Evolutionary conservation across 2,329 filamentous ascomycete genomes (phyloP), one percentile per base, ranked within the genome.

Genomic region (Graphilbum sp.): DNA sequence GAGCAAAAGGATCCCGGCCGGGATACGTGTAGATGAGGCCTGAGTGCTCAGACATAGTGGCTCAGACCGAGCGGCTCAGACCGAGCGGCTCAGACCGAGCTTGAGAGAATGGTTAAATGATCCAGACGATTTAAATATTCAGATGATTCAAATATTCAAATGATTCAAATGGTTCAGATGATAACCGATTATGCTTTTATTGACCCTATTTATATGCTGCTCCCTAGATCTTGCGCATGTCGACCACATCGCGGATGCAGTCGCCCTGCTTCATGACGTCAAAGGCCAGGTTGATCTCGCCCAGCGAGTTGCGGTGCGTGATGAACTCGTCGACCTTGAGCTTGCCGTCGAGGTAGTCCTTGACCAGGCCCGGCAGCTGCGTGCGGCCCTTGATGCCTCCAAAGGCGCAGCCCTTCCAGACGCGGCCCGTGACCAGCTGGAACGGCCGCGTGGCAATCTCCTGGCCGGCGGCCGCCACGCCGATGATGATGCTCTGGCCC

Each of bases 311-410:
- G 50, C 87, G 77, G 66, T 98, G 90, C 24, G 90, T 98, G 64
- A 98, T 96, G 67, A 96, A 96, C 66, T 98, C 90, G 57, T 96
- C 88, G 34, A 96, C 90, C 77, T 95, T 96, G 55, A 98, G 78
- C 55, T 80, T 73, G 50, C 87, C 87, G 38, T 72, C 71, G 59
- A 92, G 69, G 64, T 98, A 98, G 61, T 96, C 88, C 48, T 75
- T 65, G 19, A 98, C 86, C 31, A 98, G 76, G 42, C 71, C 77
- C 35, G 82, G 80, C 47, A 98, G 75, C 65, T 98, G 90, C 25
- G 82, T 79, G 54, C 90, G 87, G 50, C 90, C 90, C 71, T 96
- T 98, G 70, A 98, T 87, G 51, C 90, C 90, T 49, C 90, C 90
- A 54, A 98, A 98, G 16, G 90, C 90, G 56, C 88, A 96, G 39